A percentile compares a stretch with the other conserved stretches of the same genome.
Conservation (phyloP, 1,284 basidiomycete genomes). For the Ceratobasidium sp. region DNA sequence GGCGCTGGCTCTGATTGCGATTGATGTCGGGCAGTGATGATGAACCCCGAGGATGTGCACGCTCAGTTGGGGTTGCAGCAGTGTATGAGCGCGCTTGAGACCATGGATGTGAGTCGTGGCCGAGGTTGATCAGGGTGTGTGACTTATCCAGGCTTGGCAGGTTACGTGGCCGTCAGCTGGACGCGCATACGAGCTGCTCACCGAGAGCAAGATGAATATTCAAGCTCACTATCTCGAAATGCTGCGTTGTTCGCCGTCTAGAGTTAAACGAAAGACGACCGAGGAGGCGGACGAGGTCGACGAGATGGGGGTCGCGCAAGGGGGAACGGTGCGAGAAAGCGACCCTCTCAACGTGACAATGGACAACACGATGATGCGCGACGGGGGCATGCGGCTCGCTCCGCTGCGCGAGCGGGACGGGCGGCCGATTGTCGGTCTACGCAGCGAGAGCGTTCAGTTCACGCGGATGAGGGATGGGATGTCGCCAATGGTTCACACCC, state of each 20-base stretch:
- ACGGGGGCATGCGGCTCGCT: conserved; percentile 6
- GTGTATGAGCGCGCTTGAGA: conserved; percentile 53
- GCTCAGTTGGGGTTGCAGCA: conserved; percentile 50
- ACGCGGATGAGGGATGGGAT: conserved; percentile 7
- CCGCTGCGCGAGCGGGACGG: conserved; percentile 18
- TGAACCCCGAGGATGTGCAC: conserved; percentile 45
- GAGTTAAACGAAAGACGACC: conserved; percentile 36
- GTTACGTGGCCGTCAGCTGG: conserved; percentile 52
- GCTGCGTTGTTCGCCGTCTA: conserved; percentile 17
- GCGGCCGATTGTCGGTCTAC: conserved; percentile 13
- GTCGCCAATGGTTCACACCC: conserved; percentile 6
- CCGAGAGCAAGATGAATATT: conserved; percentile 45
- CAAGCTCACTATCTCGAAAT: conserved; percentile 37
- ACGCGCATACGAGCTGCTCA: conserved; percentile 51
- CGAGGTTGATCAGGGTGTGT: background rate
- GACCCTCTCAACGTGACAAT: background rate
- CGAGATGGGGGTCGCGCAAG: background rate
- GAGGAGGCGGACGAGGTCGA: conserved; percentile 24
- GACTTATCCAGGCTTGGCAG: conserved; percentile 14
- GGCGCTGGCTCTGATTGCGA: background rate
- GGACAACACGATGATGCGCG: conserved; percentile 6
- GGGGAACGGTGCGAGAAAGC: background rate
- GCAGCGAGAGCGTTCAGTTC: conserved; percentile 18
- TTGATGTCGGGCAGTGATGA: conserved; percentile 28
- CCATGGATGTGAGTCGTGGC: conserved; percentile 52